Base-by-base conservation (phyloP, 1,284 basidiomycete genomes). In the Irpex sp. region DNA sequence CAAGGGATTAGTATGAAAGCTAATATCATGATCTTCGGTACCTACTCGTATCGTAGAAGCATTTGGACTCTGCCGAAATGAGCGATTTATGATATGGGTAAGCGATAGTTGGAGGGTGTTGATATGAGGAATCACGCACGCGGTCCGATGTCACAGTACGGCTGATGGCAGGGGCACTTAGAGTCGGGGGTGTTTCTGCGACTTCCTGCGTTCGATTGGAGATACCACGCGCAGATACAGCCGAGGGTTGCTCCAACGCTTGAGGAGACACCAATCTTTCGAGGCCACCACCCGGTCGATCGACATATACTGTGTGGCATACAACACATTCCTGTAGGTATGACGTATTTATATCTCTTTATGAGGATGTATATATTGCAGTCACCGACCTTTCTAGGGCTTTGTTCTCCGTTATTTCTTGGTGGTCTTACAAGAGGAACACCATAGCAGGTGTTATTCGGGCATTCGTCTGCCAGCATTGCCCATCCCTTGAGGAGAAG, bases 391-490 rank as follows among this genome's bases (percentile, higher is more conserved):
- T 87, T 91, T 64, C 80, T 77, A 23, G 83, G 82, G 74, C 88
- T 82, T 65, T 82, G 83, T 59, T 80, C 81, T 18, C 78, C 78
- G 7, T 82, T 83, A 42, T 77, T 67, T 70, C 82, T 88, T n/a
- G 88, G 88, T 51, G 86, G 87, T 57, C 88, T 78, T 59, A 90
- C 87, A 35, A 92, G 80, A 35, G 90, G 90, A 10, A 91, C 76
- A 14, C 88, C 89, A 71, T 84, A 87, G 67, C 90, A 92, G 42
- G 75, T 74, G 28, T 69, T 67, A 66, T 83, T 86, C 0, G 84
- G 83, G 68, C 92, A 94, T 74, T 92, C 90, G 56, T 93, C 90
- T 48, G 82, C 89, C 19, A 94, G 78, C 88, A 94, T 90, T 0
- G 91, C 84, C 90, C 90, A 93, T 51, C 91, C 91, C 71, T 84